Conservation (phyloP, 2,329 filamentous ascomycete genomes). For the Colletotrichum simmondsii region DNA sequence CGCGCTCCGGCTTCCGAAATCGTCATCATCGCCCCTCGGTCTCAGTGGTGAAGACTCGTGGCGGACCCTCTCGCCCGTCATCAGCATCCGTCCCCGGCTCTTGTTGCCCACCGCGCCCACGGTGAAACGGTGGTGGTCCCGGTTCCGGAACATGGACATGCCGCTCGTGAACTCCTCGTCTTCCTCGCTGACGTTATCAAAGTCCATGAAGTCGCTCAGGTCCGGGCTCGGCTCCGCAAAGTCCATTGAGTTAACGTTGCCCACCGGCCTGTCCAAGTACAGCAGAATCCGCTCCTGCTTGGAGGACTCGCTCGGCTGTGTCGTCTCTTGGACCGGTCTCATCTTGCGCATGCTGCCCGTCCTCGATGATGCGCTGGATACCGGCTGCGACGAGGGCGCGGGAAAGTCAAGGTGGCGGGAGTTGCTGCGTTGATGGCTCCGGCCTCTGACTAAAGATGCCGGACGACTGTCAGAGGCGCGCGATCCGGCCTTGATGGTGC, state of each 20-base stretch:
- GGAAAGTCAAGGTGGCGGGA: conserved; percentile 3
- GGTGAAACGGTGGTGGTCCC: not conserved
- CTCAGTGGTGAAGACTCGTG: conserved; percentile 24
- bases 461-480: conserved; percentile 2
- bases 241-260: conserved; percentile 40
- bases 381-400: not conserved
- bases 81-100: conserved; percentile 11
- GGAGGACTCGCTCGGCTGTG: conserved; percentile 21
- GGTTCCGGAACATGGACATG: not conserved
- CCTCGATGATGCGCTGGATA: conserved; percentile 4
- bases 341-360: conserved; percentile 8
- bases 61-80: conserved; percentile 12
- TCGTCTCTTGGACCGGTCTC: not conserved
- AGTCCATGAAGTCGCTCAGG: conserved; percentile 51
- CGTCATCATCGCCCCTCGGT: not conserved
- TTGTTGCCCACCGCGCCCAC: not conserved
- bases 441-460: not conserved
- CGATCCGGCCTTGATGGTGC: conserved; percentile 30
- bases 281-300: conserved; percentile 44
- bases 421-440: not conserved
- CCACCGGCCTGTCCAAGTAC: conserved; percentile 44
- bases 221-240: conserved; percentile 48
- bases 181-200: conserved; percentile 40
- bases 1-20: too few relatives aligned
- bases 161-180: conserved; percentile 33